Evolutionary conservation across 495 filamentous ascomycete genomes (phyloP), one percentile per base, ranked within the genome.

Genomic region (Stereocaulon alpinum): DNA sequence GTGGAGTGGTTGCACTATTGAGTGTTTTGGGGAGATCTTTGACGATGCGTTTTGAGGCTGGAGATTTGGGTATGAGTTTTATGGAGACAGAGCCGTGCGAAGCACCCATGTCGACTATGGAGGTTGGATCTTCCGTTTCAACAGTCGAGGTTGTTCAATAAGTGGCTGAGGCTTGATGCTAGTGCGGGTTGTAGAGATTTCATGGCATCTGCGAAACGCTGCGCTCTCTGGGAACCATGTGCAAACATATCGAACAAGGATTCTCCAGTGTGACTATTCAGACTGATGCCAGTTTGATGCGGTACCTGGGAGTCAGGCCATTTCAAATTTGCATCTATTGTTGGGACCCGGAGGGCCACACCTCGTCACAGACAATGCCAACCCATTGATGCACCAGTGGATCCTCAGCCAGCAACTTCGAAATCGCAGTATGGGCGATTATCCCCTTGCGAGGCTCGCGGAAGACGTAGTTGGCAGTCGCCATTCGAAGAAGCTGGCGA

Each of bases 391-490:
- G 68, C 52, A 81, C 66, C 30, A 68, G 52, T 9, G 61, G 55
- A 48, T 77, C 73, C 51, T 76, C 69, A 34, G 73, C 74, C 0
- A 82, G 72, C 6, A 73, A 56, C 32, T 69, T 72, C 0, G 74
- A 78, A 0, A 71, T 71, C 14, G 80, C 74, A 0, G 81, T 82
- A 66, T 84, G 82, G 5, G 71, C 74, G 50, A 85, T 74, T 6
- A 74, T 58, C 2, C 74, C 76, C 0, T 75, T 75, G 18, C 57
- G 56, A 4, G 77, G 74, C 55, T 84, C 81, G 18, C 69, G 64
- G 72, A 85, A 85, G 58, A 84, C 49, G 60, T 17, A 70, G 44
- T 27, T 60, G 12, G 30, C 49, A 30, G n/a, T 66, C 63, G 40
- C 43, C 24, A 24, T 24, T 24, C 24, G 24, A 24, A 24, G 24